Evolutionary conservation across 2,329 filamentous ascomycete genomes (phyloP).

Genomic region (Thelonectria rubi): DNA sequence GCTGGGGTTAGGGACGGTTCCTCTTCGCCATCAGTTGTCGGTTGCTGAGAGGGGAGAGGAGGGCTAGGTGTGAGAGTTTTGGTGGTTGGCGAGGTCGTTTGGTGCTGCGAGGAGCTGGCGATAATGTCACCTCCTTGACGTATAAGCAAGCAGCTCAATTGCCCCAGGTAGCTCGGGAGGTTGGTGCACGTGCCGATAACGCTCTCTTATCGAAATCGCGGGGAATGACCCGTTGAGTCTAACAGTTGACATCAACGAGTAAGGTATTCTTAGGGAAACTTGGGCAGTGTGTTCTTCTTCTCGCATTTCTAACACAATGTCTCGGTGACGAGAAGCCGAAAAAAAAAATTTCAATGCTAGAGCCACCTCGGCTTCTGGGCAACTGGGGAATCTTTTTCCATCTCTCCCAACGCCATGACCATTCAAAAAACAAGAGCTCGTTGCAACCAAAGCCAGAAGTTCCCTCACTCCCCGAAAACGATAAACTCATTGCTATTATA

Average conservation of each 20-base stretch:
- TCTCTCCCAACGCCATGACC: slow-evolving; percentile 42
- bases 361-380: slow-evolving; percentile 31
- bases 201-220: slow-evolving; percentile 24
- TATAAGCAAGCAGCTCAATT: slow-evolving; percentile 15
- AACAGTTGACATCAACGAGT: background rate
- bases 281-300: slow-evolving; percentile 3
- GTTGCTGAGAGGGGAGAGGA: background rate
- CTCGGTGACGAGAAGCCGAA: slow-evolving; percentile 16
- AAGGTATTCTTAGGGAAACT: background rate
- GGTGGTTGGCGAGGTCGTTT: background rate
- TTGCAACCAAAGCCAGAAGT: slow-evolving; percentile 5
- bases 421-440: slow-evolving; percentile 18
- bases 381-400: slow-evolving; percentile 44
- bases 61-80: background rate
- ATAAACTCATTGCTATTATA: background rate
- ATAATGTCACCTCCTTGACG: slow-evolving; percentile 10
- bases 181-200: slow-evolving; percentile 33
- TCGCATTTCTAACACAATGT: slow-evolving; percentile 2
- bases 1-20: no score
- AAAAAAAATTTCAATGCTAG: slow-evolving; percentile 30
- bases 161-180: background rate
- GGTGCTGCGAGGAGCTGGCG: slow-evolving; percentile 2
- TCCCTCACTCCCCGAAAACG: slow-evolving; percentile 1
- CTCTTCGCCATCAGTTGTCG: no score
- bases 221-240: slow-evolving; percentile 6